Conservation (phyloP, 305 asterid species). For the Solanum hybrid region DNA sequence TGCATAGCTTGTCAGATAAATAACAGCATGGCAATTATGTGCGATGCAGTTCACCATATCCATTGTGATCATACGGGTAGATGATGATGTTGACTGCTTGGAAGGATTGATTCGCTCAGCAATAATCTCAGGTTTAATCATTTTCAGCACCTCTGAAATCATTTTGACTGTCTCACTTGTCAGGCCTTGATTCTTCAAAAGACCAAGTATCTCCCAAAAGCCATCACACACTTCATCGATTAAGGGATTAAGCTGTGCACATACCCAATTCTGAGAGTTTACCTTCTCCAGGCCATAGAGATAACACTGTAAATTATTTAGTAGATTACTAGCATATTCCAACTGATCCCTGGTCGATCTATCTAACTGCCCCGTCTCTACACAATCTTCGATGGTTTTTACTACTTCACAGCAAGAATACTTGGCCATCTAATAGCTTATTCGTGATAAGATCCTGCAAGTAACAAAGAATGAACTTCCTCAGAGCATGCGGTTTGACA, state of each 20-base stretch:
- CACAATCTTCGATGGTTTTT: too few relatives aligned
- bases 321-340: too few relatives aligned
- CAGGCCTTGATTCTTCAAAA: not conserved
- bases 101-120: not conserved
- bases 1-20: not conserved
- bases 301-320: not conserved
- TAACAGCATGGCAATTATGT: not conserved
- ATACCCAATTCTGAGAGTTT: not conserved
- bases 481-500: too few relatives aligned
- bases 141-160: not conserved
- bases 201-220: not conserved
- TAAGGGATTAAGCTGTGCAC: not conserved
- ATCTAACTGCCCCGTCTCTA: too few relatives aligned
- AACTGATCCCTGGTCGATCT: too few relatives aligned
- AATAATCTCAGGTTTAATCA: not conserved
- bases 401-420: too few relatives aligned
- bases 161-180: not conserved
- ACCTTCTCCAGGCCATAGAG: not conserved
- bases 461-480: too few relatives aligned
- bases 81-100: not conserved
- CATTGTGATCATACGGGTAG: not conserved
- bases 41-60: not conserved
- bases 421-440: too few relatives aligned
- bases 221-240: not conserved
- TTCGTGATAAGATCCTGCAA: too few relatives aligned